Evolutionary conservation across 2,329 filamentous ascomycete species (phyloP).

Genomic region (Aspergillus carbonarius): DNA sequence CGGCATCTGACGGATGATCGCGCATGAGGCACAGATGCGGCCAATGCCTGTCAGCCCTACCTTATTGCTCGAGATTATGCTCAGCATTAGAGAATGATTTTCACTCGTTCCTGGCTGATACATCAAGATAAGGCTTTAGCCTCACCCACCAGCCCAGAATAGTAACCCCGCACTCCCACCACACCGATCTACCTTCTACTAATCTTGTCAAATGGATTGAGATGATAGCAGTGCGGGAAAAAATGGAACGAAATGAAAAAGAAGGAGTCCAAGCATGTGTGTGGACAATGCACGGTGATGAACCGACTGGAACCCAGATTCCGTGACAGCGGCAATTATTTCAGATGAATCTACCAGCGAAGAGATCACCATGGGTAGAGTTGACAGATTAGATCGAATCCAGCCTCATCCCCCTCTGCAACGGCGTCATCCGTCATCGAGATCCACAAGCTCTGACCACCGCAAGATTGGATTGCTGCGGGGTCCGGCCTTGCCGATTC

Average conservation of each 20-base stretch:
- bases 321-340: not conserved
- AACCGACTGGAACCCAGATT: not conserved
- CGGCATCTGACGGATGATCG: not conserved
- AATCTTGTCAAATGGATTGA: not conserved
- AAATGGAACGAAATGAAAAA: too few species aligned
- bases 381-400: not conserved
- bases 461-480: slow-evolving; percentile 1
- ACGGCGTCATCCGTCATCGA: slow-evolving; percentile 7
- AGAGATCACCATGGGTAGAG: not conserved
- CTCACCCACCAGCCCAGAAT: slow-evolving; percentile 4
- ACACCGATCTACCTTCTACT: not conserved
- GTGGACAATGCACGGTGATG: not conserved
- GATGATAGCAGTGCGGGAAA: not conserved
- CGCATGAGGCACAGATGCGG: not conserved
- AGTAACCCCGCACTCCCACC: slow-evolving; percentile 3
- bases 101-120: not conserved
- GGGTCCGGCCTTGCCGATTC: slow-evolving; percentile 4
- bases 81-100: not conserved
- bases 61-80: not conserved
- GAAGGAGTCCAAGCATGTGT: too few species aligned
- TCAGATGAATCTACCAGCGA: not conserved
- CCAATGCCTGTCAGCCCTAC: not conserved
- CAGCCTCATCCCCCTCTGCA: not conserved
- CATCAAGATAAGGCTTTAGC: slow-evolving; percentile 5
- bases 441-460: slow-evolving; percentile 19